Evolutionary conservation across 164 flowering plant genomes (phyloP).

Genomic region (Kingdonia uniflora): DNA sequence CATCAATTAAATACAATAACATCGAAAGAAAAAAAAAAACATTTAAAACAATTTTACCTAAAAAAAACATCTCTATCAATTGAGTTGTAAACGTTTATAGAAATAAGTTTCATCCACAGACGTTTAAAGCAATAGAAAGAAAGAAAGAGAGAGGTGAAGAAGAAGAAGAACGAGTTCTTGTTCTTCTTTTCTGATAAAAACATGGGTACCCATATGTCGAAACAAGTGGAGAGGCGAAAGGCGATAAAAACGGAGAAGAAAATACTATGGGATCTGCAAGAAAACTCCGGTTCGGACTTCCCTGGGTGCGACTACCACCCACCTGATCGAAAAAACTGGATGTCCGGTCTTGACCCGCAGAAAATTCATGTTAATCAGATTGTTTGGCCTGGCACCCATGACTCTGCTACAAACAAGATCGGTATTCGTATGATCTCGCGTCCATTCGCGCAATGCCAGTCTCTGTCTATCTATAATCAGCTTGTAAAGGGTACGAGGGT

Average conservation of each 20-base stretch:
- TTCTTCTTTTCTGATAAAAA: neutral
- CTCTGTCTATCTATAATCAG: slow-evolving; percentile 63
- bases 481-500: slow-evolving; percentile 55
- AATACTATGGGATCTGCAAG: slow-evolving; percentile 31
- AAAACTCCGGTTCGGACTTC: slow-evolving; percentile 31
- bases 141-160: neutral
- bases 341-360: slow-evolving; percentile 47
- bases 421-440: slow-evolving; percentile 56
- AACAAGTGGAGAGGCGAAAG: slow-evolving; percentile 50
- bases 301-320: slow-evolving; percentile 66
- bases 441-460: slow-evolving; percentile 88
- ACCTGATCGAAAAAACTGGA: slow-evolving; percentile 71
- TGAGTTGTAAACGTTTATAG: neutral
- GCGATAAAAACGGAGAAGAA: slow-evolving; percentile 48
- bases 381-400: slow-evolving; percentile 96
- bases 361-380: slow-evolving; percentile 44
- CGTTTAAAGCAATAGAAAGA: neutral
- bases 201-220: slow-evolving; percentile 67
- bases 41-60: no score
- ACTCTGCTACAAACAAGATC: slow-evolving; percentile 82
- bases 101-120: no score
- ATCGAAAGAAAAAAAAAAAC: no score
- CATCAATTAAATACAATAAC: no score
- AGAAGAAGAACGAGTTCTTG: neutral
- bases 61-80: no score